These are phyloP conservation scores for Trichoderma citrinoviride DNA, from an alignment of 2,329 filamentous ascomycete genomes.

Conservation along the genomic window DNA sequence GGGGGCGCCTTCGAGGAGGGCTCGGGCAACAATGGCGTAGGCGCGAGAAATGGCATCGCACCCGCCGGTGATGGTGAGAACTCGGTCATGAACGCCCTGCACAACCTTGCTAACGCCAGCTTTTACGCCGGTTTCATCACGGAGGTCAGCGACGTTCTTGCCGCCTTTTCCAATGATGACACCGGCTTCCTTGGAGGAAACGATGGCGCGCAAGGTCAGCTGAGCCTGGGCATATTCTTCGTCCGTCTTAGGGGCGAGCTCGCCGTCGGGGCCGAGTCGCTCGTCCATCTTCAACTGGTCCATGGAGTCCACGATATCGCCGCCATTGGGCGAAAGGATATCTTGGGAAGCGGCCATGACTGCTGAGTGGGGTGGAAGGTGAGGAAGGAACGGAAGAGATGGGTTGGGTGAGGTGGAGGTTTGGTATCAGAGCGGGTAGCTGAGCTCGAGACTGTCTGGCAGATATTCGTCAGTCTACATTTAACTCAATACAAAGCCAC, in stretches of 20 bases:
- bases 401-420: slow-evolving; percentile 10
- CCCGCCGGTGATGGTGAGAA: slow-evolving; percentile 89
- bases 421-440: neutral
- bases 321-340: slow-evolving; percentile 54
- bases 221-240: slow-evolving; percentile 94
- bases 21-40: slow-evolving; percentile 88
- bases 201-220: slow-evolving; percentile 92
- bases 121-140: slow-evolving; percentile 96
- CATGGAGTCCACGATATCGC: slow-evolving; percentile 59
- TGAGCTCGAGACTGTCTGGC: neutral
- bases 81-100: slow-evolving; percentile 93
- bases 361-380: slow-evolving; percentile 20
- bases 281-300: slow-evolving; percentile 67
- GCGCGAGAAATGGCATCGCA: slow-evolving; percentile 87
- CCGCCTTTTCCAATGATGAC: slow-evolving; percentile 99
- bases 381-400: slow-evolving; percentile 4
- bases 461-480: neutral
- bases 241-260: slow-evolving; percentile 83
- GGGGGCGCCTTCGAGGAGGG: slow-evolving; percentile 87
- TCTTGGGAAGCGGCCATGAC: slow-evolving; percentile 65
- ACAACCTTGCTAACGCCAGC: slow-evolving; percentile 99
- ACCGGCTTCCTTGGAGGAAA: slow-evolving; percentile 97
- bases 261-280: slow-evolving; percentile 69
- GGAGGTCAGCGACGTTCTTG: slow-evolving; percentile 95
- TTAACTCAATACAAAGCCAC: neutral